Evolutionary conservation across 139 green algal species (phyloP), one percentile per base, ranked within the genome.

Genomic region (Pleodorina starrii): DNA sequence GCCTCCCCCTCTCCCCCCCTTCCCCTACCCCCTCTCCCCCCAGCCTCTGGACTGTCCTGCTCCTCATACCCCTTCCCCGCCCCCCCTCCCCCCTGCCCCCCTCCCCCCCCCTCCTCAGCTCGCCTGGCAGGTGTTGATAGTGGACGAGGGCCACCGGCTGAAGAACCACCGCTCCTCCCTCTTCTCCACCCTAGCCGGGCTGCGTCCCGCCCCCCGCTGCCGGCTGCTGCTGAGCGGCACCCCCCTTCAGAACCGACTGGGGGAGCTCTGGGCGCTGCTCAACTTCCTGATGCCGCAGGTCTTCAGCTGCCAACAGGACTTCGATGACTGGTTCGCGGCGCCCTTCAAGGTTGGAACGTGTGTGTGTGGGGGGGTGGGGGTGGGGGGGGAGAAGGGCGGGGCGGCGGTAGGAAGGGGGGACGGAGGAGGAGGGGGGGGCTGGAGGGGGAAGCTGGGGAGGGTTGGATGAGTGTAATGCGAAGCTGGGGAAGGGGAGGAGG

Each of bases 91-190:
- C 27, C n/a, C 54, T 48, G 32, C 54, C 32, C 44, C 72, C n/a
- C 40, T 79, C 11, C 23, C 21, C 90, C 32, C 35, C 51, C 40
- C 42, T 21, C 66, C 79, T 82, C 85, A 93, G 90, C 57, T 92
- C 14, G 73, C 91, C 42, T 97, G 95, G 94, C 83, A 96, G 81
- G 89, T 95, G 69, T 75, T 97, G 51, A 93, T 97, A 43, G 93
- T 97, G 78, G 95, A 97, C 57, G 95, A 97, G 90, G 95, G 95
- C n/a, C 95, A 97, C 91, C 92, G 95, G 46, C 93, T 97, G 89
- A 97, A 97, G 91, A 97, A 97, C 77, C 84, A 93, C 32, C 90
- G 96, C 42, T 95, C 85, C 48, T 90, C 94, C 71, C 93, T 97
- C 38, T 93, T 92, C 5, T 89, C 90, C 90, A 32, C 93, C n/a